phyloP scores from a whole-genome alignment of 208 protist genomes.

The Novymonas esmeraldas region DNA sequence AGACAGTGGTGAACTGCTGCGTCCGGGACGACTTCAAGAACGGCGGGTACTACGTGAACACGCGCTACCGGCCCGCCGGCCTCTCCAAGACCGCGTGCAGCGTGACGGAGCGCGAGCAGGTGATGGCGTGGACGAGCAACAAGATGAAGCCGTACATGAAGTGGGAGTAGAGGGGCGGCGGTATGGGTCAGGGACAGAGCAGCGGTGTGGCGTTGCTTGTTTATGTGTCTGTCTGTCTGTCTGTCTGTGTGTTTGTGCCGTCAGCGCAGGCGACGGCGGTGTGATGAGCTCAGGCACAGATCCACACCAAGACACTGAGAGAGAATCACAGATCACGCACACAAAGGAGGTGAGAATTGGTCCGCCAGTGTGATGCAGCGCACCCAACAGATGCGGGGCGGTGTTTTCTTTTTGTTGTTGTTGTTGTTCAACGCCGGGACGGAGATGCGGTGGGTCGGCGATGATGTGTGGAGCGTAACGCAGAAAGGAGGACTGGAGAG shows the following conservation, averaged over 20 bases:
- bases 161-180: slow-evolving; percentile 62
- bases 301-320: no score
- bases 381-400: no score
- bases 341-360: no score
- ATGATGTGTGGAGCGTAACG: neutral
- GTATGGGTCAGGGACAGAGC: neutral
- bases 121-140: slow-evolving; percentile 67
- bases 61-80: slow-evolving; percentile 53
- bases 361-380: no score
- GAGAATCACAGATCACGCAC: no score
- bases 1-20: slow-evolving; percentile 82
- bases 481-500: neutral
- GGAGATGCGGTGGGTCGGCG: neutral
- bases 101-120: slow-evolving; percentile 54
- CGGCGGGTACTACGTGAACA: slow-evolving; percentile 87
- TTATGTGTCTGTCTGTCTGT: slow-evolving; percentile 6
- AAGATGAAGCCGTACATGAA: slow-evolving; percentile 89
- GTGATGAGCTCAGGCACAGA: no score
- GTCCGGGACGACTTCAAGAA: slow-evolving; percentile 77
- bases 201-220: slow-evolving; percentile 2
- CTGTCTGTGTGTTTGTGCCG: neutral
- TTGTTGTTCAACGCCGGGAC: no score
- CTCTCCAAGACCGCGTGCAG: slow-evolving; percentile 73
- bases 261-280: no score
- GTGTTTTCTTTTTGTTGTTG: no score